Base-by-base conservation (phyloP, 2,329 filamentous ascomycete genomes). In the Colletotrichum scovillei region DNA sequence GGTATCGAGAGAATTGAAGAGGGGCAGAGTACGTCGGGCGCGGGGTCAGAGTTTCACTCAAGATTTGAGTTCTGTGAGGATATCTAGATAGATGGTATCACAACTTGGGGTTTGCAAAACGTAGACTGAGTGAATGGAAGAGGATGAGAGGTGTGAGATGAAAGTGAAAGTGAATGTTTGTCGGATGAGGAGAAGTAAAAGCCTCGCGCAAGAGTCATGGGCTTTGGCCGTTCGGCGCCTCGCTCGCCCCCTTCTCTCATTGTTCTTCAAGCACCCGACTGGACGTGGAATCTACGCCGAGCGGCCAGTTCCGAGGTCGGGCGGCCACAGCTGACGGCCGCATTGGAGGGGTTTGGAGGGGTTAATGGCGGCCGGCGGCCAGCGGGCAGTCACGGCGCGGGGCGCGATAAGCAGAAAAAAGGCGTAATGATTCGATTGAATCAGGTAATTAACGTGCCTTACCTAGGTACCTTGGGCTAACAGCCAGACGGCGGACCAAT, bases 281-380 rank as follows among this genome's bases (percentile, higher is more conserved):
- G 16, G 16, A 42, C 38, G 32, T 42, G 38, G 38, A 42, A 19
- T 42, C 26, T 74, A 74, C 75, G 76, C 71, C 66, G 75, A 75
- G 77, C 80, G 80, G 80, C 78, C 78, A 80, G 55, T 77, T 81
- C 81, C 80, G 81, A 77, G 76, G 77, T 77, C 76, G 77, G 76
- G 71, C 70, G 60, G 67, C 60, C 60, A 70, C 32, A 70, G 42
- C 49, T 60, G 67, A 56, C 60, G 67, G 67, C 67, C 67, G 67
- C 55, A 64, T 56, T n/a, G n/a, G 60, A 42, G 30, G 26, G n/a
- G 19, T 24, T 38, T 42, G 38, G 16, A 24, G 26, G 55, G 19
- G 66, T 63, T 32, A 35, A 67, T 60, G 70, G 67, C 70, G 70
- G 71, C 71, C 68, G 67, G 26, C 28, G n/a, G 55, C 30, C 38